A percentile compares a stretch with the other conserved stretches of the same genome.
Conservation (phyloP, 1,139 yeast species). For the Spathaspora jeffriesii region DNA sequence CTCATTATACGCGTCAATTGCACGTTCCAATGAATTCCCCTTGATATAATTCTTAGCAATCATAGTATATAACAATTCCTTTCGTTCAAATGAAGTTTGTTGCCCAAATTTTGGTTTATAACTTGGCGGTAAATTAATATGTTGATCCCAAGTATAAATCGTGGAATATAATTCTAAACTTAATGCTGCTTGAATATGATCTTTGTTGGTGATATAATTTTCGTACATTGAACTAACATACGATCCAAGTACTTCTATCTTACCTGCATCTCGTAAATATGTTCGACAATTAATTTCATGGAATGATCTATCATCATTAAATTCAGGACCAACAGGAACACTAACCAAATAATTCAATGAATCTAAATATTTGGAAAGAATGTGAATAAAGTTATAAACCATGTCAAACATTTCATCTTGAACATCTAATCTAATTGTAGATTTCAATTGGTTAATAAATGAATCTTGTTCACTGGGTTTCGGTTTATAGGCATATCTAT, state of each 20-base stretch:
- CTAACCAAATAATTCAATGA: conserved; percentile 67
- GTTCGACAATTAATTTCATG: conserved; percentile 77
- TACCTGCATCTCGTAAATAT: conserved; percentile 74
- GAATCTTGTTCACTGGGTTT: conserved; percentile 52
- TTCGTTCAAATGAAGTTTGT: conserved; percentile 81
- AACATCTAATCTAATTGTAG: conserved; percentile 55
- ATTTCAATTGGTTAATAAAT: conserved; percentile 53
- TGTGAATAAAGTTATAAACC: conserved; percentile 54
- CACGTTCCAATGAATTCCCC: conserved; percentile 77
- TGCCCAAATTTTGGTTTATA: conserved; percentile 73
- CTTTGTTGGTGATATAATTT: conserved; percentile 58
- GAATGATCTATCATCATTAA: conserved; percentile 85
- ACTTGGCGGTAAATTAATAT: conserved; percentile 54
- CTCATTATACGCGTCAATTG: conserved; percentile 76
- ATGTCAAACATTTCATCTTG: conserved; percentile 67
- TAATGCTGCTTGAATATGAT: conserved; percentile 81
- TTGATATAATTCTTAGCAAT: conserved; percentile 72
- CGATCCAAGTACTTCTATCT: conserved; percentile 78
- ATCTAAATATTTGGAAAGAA: conserved; percentile 62
- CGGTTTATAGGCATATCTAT: conserved; percentile 58
- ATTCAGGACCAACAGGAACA: conserved; percentile 82
- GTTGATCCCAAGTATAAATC: conserved; percentile 77
- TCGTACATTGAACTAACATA: conserved; percentile 77
- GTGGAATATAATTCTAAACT: conserved; percentile 77
- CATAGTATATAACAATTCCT: conserved; percentile 69